Conservation (phyloP, 2,329 filamentous ascomycete species). For the Diaporthe citrichinensis region DNA sequence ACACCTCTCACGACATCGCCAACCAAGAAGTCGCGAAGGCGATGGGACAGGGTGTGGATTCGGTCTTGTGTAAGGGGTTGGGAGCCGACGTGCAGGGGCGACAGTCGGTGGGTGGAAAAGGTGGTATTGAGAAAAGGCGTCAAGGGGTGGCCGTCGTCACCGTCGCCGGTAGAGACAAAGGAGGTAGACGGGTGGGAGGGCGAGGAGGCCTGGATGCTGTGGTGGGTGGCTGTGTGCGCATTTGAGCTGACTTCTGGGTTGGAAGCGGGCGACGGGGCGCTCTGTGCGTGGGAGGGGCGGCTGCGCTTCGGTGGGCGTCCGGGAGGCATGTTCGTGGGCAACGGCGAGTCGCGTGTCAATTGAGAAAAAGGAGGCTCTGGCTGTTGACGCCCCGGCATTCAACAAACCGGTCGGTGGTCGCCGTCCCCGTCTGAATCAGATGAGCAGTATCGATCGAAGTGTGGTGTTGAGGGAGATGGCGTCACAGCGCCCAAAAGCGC, state of each 20-base stretch:
- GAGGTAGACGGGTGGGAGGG: conserved; percentile 32
- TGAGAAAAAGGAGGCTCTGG: too few relatives aligned
- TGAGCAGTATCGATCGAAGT: background rate
- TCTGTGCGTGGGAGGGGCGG: conserved; percentile 8
- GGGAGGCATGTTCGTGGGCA: conserved; percentile 21
- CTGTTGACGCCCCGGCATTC: background rate
- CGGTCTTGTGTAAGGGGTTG: conserved; percentile 54
- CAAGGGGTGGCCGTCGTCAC: conserved; percentile 45
- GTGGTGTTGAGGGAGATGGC: background rate
- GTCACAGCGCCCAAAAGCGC: background rate
- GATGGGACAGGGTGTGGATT: conserved; percentile 60
- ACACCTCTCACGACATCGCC: conserved; percentile 73
- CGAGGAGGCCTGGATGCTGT: conserved; percentile 8
- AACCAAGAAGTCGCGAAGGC: conserved; percentile 68
- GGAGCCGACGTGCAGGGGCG: conserved; percentile 65
- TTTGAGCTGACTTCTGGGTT: background rate
- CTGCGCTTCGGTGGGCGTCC: conserved; percentile 30
- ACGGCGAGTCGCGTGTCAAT: background rate
- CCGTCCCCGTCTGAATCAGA: background rate
- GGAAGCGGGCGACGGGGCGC: background rate
- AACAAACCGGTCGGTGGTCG: background rate
- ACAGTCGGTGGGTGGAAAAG: conserved; percentile 69
- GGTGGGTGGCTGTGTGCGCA: background rate
- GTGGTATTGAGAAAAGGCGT: conserved; percentile 70
- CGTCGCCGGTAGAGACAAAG: conserved; percentile 36